Base-by-base conservation (phyloP, 352 stramenopile species). In the Pythium dissimile region DNA sequence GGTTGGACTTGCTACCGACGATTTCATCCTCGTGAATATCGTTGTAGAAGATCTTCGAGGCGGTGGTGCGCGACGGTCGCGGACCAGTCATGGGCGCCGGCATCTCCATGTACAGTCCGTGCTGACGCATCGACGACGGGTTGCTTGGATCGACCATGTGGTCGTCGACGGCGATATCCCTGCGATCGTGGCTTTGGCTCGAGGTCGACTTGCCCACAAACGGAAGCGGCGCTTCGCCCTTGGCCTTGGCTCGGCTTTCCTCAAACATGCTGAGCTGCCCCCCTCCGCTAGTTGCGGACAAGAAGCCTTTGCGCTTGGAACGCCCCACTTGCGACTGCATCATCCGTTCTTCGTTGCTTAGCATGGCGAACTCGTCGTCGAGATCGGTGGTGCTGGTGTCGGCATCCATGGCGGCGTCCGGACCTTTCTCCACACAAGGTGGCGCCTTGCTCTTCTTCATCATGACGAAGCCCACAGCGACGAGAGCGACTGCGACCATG, bases 301-400 rank as follows among this genome's bases (percentile, higher is more conserved):
- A 59, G 44, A 80, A 89, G 11, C 77, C 84, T 54, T 75, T 86
- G 20, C 48, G 46, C 37, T 79, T 86, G 13, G 31, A 47, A 41
- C 66, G 42, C 11, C 42, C 39, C 11, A 47, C 50, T 37, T 69
- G 56, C 53, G 71, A 76, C 43, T 65, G 72, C 62, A 92, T 86
- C 7, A 78, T 74, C 20, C 61, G 55, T 64, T 92, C 81, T 45
- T 86, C 54, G 50, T 86, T 77, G 45, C 81, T 92, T 21, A 92
- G 77, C 81, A 92, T 92, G 18, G 77, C 81, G 59, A 92, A 92
- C 49, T 88, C 75, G 53, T 92, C 74, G 27, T 83, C 81, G 9
- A 84, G 66, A 11, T 60, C 43, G 3, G 53, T 59, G 28, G 42
- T 73, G 31, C 71, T 70, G 16, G 64, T 69, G 41, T 68, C 64